Percentiles rank a stretch among this genome's conserved stretches.
These are phyloP conservation scores for Bipolaris oryzae DNA, from an alignment of 2,329 filamentous ascomycete species.

Conservation along the genomic window DNA sequence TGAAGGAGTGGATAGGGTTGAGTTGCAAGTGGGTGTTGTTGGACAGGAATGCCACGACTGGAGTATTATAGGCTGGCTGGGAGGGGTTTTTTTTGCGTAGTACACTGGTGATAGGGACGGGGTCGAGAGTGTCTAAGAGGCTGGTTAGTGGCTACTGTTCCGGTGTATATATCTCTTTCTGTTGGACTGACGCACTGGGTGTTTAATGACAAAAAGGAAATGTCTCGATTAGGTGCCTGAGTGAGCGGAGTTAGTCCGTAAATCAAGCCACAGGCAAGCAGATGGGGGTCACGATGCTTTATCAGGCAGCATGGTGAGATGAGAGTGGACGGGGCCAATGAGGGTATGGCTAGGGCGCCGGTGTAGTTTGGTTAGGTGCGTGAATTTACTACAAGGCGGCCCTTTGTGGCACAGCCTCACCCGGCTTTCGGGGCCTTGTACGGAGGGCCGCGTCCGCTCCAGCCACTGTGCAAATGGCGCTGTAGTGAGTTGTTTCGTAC, in stretches of 20 bases:
- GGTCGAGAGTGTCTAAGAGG: too few relatives aligned
- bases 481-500: neutral
- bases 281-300: neutral
- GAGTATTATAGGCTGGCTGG: too few relatives aligned
- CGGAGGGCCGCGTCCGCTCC: neutral
- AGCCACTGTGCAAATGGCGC: neutral
- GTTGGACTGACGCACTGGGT: too few relatives aligned
- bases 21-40: neutral
- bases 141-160: too few relatives aligned
- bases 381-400: constrained; percentile 4
- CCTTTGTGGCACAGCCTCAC: constrained; percentile 9
- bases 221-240: neutral
- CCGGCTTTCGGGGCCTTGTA: neutral
- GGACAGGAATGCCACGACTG: neutral
- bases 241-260: neutral
- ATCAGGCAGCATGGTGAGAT: constrained; percentile 2
- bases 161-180: too few relatives aligned
- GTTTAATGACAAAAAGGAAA: too few relatives aligned
- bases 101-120: too few relatives aligned
- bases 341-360: neutral
- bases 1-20: too few relatives aligned
- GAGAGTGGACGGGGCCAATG: neutral
- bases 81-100: too few relatives aligned
- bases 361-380: constrained; percentile 6
- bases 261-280: constrained; percentile 2